Conservation (phyloP, 1,139 yeast species). For the Blastobotrys elegans region DNA sequence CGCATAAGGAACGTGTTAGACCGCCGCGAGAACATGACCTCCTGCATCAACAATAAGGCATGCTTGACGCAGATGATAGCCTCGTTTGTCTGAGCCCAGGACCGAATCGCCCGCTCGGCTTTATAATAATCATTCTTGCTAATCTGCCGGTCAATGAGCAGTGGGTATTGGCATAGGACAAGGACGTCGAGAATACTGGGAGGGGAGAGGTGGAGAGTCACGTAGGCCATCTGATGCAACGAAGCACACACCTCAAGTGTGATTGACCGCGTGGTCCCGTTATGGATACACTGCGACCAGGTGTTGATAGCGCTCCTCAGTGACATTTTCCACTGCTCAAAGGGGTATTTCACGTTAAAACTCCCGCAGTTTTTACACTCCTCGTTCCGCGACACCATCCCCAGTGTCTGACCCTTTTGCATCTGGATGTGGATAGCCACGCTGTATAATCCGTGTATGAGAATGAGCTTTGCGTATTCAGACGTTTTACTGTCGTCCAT, state of each 20-base stretch:
- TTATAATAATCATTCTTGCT: slow-evolving; percentile 20
- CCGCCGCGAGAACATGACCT: slow-evolving; percentile 16
- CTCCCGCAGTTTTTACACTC: slow-evolving; percentile 14
- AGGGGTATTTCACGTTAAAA: slow-evolving; percentile 3
- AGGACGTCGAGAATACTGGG: slow-evolving; percentile 21
- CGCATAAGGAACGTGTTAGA: background rate
- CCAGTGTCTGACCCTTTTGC: slow-evolving; percentile 18
- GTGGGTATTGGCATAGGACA: slow-evolving; percentile 16
- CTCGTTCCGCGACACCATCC: slow-evolving; percentile 13
- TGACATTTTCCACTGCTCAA: slow-evolving; percentile 20
- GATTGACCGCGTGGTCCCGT: slow-evolving; percentile 10
- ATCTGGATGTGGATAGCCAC: slow-evolving; percentile 20
- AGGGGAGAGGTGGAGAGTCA: slow-evolving; percentile 23
- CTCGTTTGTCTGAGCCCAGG: slow-evolving; percentile 21
- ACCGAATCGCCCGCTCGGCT: slow-evolving; percentile 21
- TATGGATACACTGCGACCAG: slow-evolving; percentile 22
- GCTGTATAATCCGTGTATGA: slow-evolving; percentile 27
- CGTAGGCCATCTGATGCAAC: slow-evolving; percentile 24
- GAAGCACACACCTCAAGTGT: slow-evolving; percentile 22
- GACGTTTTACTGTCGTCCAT: slow-evolving; percentile 19
- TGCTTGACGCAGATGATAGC: slow-evolving; percentile 17
- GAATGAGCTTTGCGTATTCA: slow-evolving; percentile 23
- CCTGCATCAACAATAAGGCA: slow-evolving; percentile 20
- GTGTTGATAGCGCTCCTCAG: slow-evolving; percentile 24
- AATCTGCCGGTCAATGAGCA: slow-evolving; percentile 22